Evolutionary conservation across 495 filamentous ascomycete species (phyloP), one percentile per base, ranked within the genome.

Genomic region (Platismatia glauca): DNA sequence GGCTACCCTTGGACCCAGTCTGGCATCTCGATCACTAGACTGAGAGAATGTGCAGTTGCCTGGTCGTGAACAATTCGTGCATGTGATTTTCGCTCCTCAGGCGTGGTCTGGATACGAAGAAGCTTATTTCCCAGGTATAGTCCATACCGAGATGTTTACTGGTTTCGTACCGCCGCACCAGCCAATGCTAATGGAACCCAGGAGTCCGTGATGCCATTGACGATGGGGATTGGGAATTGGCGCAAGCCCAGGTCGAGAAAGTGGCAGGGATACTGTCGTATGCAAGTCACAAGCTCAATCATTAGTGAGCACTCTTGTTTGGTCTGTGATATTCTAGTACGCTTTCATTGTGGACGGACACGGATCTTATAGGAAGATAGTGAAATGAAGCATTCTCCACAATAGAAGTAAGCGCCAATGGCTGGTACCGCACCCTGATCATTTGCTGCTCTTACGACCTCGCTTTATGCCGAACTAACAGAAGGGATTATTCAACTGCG

Each of bases 51-150:
- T 24, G 41, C 64, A 94, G 88, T 78, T 96, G 34, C 91, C 90
- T 37, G 89, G 89, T 69, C 84, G 94, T 64, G 89, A 89, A 31
- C 95, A 97, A 76, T 98, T 90, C 79, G 96, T 94, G 71, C 95
- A 98, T 75, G 82, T 96, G 68, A 66, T 98, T 57, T 94, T 90
- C 68, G 91, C 86, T 0, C 94, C 94, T 18, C 83, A 90, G 70
- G 74, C 82, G 8, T 92, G 90, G 89, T 85, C 84, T 55, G 85
- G 85, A 57, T 84, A 89, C 71, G 85, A 90, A 57, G 81, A 84
- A 53, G 82, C 86, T 0, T 86, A 84, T 65, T 97, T 97, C 75
- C 94, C 94, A 11, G 48, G 48, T 52, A 52, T 20, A 7, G 48
- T 52, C 48, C 15, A 15, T 27, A 52, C 13, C 48, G 7, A 52